These are phyloP conservation scores for Phaffia tasmanica DNA, from an alignment of 768 basidiomycete species.

Conservation along the genomic window DNA sequence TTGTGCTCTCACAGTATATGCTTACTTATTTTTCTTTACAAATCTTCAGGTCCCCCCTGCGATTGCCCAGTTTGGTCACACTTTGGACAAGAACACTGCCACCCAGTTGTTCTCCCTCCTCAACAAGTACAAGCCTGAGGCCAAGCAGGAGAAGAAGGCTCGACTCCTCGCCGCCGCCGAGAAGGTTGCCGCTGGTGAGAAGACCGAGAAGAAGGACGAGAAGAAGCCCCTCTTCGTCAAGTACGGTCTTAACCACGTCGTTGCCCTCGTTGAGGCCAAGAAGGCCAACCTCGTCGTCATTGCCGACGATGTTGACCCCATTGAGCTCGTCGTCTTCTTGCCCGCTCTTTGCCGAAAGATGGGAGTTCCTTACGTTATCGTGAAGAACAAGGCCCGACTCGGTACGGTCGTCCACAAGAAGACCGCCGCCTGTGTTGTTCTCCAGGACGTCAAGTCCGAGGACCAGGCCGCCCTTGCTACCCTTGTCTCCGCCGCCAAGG, in stretches of 20 bases:
- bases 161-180: conserved; percentile 59
- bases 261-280: conserved; percentile 88
- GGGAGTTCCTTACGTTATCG: conserved; percentile 97
- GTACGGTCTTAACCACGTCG: conserved; percentile 92
- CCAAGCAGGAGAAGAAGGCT: conserved; percentile 92
- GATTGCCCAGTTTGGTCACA: conserved; percentile 88
- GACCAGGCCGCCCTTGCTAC: conserved; percentile 87
- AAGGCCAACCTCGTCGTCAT: conserved; percentile 93
- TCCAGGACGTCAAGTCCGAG: conserved; percentile 91
- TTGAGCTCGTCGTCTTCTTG: conserved; percentile 71
- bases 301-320: conserved; percentile 93
- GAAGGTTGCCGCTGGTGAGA: conserved; percentile 50
- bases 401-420: conserved; percentile 98
- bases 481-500: conserved; percentile 84
- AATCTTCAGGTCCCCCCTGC: conserved; percentile 65
- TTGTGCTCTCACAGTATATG: not conserved
- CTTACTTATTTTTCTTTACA: not conserved
- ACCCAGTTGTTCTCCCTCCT: conserved; percentile 95
- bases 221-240: conserved; percentile 96
- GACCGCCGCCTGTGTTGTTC: conserved; percentile 78
- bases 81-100: conserved; percentile 98
- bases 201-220: conserved; percentile 54
- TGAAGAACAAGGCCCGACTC: conserved; percentile 94
- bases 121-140: conserved; percentile 73
- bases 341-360: conserved; percentile 98